phyloP scores from a whole-genome alignment of 2,329 filamentous ascomycete species.

The Thelonectria olida region DNA sequence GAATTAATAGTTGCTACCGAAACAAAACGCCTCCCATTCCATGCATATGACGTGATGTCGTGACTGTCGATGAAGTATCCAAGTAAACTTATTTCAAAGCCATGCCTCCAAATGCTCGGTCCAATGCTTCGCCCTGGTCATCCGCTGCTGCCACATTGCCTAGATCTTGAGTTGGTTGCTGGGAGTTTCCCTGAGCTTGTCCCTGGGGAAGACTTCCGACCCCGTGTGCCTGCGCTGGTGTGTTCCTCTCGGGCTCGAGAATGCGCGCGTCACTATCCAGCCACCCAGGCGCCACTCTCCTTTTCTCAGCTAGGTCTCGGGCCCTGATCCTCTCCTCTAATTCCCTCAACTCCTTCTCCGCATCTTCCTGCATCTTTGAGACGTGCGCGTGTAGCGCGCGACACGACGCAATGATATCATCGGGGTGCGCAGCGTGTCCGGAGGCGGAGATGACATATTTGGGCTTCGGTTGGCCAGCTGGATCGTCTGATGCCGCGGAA shows the following conservation, averaged over 20 bases:
- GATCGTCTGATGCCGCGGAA: conserved; percentile 47
- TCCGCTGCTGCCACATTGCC: conserved; percentile 45
- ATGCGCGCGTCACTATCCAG: conserved; percentile 77
- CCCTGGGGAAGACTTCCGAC: conserved; percentile 26
- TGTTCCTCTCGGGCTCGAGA: conserved; percentile 70
- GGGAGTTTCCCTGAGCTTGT: not conserved
- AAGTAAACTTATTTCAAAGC: conserved; percentile 40
- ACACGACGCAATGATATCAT: conserved; percentile 86
- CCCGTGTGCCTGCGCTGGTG: conserved; percentile 43
- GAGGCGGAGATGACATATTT: conserved; percentile 82
- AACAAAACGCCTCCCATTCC: conserved; percentile 10
- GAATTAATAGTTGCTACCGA: conserved; percentile 8
- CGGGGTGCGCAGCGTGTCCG: conserved; percentile 85
- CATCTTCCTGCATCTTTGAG: conserved; percentile 72
- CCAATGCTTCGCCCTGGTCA: conserved; percentile 65
- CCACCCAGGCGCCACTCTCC: conserved; percentile 82
- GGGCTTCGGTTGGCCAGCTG: conserved; percentile 56
- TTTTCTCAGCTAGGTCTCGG: conserved; percentile 80
- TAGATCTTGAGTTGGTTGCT: conserved; percentile 22
- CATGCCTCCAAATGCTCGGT: conserved; percentile 65
- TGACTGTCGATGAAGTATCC: conserved; percentile 13
- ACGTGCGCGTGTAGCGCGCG: conserved; percentile 81
- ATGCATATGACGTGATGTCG: conserved; percentile 16
- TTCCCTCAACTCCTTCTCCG: conserved; percentile 70
- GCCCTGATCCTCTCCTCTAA: conserved; percentile 75